Base-by-base conservation (phyloP, 441 rosid genomes). In the Geranium incanum region DNA sequence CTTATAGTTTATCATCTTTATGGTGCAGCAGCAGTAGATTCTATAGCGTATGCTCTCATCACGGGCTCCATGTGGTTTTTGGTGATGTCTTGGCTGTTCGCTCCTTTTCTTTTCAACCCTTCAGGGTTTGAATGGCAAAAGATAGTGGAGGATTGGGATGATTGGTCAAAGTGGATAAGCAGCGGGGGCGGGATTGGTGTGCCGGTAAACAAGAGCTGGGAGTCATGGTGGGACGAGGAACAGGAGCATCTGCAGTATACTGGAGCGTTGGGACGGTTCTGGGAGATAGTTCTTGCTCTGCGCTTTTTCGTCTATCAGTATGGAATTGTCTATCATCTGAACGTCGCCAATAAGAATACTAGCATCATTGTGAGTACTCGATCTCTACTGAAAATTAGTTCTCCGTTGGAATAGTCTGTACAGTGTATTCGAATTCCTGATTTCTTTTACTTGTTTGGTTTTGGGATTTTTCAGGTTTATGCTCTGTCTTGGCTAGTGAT, bases 401-500 rank as follows among this genome's bases (percentile, higher is more conserved):
- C 48, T 57, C 33, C 33, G 33, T 28, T 28, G 33, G 33, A 28
- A 28, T 28, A 28, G 33, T 28, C 33, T 28, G 33, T 28, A 28
- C 33, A 28, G 33, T 28, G 33, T 28, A 28, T 2, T 28, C 33
- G 3, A 6, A 19, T 60, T 71, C 37, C 11, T 28, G 33, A 28
- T 28, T 28, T 28, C 33, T 28, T 28, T 28, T 28, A 28, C 33
- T 28, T 28, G 33, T 28, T 28, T 77, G 57, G 60, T 76, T 52
- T 76, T 69, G 6, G 64, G 72, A 38, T 73, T 81, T 74, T 28
- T 28, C 80, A 89, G 95, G 87, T 89, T 33, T 94, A 92, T 70
- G 96, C 91, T 75, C 82, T 92, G 4, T 94, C 99, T n/a, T 94
- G 97, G 99, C 85, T 94, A 13, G 97, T 92, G 69, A 92, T 92